Evolutionary conservation across 2,329 filamentous ascomycete species (phyloP).

Genomic region (Pseudocercospora ulei): DNA sequence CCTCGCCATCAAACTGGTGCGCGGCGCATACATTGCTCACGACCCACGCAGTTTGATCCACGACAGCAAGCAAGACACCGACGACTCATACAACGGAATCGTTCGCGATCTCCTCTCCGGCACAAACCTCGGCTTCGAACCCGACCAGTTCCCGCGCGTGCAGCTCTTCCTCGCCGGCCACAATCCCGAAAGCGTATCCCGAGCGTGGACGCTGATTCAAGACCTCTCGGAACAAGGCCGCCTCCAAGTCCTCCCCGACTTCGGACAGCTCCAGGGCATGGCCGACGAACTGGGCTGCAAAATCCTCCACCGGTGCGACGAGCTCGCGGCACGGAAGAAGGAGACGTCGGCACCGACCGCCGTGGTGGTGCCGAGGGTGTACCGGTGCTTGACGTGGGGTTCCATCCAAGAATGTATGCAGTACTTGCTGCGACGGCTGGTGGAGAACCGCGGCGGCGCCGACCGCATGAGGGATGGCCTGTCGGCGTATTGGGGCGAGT

Average conservation of each 20-base stretch:
- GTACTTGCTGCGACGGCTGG: conserved; percentile 25
- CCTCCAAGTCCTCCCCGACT: conserved; percentile 21
- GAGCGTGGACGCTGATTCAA: conserved; percentile 18
- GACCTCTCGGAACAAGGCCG: conserved; percentile 17
- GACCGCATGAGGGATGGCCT: conserved; percentile 18
- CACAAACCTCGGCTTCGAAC: conserved; percentile 23
- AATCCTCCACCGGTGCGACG: conserved; percentile 20
- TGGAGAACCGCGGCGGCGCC: conserved; percentile 27
- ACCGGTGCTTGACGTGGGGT: conserved; percentile 30
- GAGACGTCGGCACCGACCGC: conserved; percentile 6
- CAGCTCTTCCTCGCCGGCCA: conserved; percentile 31
- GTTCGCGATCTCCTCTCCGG: conserved; percentile 23
- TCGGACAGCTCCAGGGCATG: conserved; percentile 30
- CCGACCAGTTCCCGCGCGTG: conserved; percentile 22
- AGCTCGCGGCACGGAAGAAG: conserved; percentile 11
- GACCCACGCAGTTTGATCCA: conserved; percentile 34
- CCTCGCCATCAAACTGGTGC: conserved; percentile 46
- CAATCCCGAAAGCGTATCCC: conserved; percentile 23
- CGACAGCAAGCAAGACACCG: conserved; percentile 28
- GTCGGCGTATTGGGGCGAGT: conserved; percentile 1
- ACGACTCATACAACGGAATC: conserved; percentile 27
- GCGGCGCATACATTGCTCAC: conserved; percentile 46
- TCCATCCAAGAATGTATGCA: conserved; percentile 29
- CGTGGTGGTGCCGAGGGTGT: conserved; percentile 21
- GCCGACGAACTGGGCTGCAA: conserved; percentile 27